Percentiles rank a stretch among this genome's conserved stretches.
phyloP scores from a whole-genome alignment of 169 alveolate genomes.

The Plasmodium ovale region DNA sequence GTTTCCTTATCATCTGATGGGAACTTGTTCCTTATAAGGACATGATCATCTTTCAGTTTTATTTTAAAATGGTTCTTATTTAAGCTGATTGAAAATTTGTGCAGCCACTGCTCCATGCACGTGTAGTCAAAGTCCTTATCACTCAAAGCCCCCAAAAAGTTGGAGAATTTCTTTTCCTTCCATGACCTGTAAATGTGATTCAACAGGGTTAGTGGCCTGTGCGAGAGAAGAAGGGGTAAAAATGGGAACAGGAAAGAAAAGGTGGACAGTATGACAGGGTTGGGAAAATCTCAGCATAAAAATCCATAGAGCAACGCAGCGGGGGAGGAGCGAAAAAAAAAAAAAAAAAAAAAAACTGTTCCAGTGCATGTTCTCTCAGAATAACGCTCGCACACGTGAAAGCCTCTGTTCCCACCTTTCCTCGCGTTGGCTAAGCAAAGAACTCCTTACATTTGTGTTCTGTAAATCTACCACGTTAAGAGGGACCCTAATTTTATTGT shows the following conservation, averaged over 20 bases:
- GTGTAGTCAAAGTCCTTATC: slow-evolving; percentile 25
- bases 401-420: slow-evolving; percentile 1
- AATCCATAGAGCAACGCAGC: too few relatives aligned
- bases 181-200: slow-evolving; percentile 29
- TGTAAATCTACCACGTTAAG: slow-evolving; percentile 44
- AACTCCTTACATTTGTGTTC: slow-evolving; percentile 35
- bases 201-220: slow-evolving; percentile 38
- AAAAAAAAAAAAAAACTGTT: background rate
- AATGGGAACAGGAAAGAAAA: background rate
- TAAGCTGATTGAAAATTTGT: slow-evolving; percentile 43
- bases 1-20: background rate
- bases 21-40: slow-evolving; percentile 15
- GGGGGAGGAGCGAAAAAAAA: background rate
- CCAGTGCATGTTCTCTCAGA: background rate
- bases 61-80: slow-evolving; percentile 40
- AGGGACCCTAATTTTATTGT: background rate
- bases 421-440: background rate
- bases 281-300: too few relatives aligned
- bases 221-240: background rate
- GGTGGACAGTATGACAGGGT: too few relatives aligned
- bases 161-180: slow-evolving; percentile 52
- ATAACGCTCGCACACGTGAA: background rate
- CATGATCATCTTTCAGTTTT: slow-evolving; percentile 5
- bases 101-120: slow-evolving; percentile 66
- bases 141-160: slow-evolving; percentile 23